Evolutionary conservation across 106 monocot genomes (phyloP).

Genomic region (Apostasia ramifera): DNA sequence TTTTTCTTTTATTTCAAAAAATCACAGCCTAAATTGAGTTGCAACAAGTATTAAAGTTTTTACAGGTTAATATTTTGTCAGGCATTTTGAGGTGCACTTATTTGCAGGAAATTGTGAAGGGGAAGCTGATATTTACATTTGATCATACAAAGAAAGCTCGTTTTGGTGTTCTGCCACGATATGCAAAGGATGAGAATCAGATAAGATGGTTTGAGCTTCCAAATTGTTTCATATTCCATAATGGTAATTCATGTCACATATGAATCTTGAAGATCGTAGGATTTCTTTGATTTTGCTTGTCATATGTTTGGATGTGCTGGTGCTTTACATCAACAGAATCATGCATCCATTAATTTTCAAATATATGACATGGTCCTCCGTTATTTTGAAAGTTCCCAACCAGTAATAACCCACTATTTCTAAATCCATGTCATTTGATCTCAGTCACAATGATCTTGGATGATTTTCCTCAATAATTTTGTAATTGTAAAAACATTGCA

Average conservation of each 20-base stretch:
- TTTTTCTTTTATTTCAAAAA: too few species aligned
- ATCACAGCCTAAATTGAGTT: too few species aligned
- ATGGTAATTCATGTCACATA: constrained; percentile 32
- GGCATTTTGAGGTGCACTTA: background rate
- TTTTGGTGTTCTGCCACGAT: constrained; percentile 82
- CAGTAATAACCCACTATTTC: too few species aligned
- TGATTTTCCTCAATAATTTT: too few species aligned
- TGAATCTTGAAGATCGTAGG: background rate
- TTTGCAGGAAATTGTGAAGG: constrained; percentile 78
- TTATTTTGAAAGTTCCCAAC: too few species aligned
- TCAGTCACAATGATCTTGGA: too few species aligned
- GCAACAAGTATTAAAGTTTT: too few species aligned
- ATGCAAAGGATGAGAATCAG: constrained; percentile 67
- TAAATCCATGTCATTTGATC: too few species aligned
- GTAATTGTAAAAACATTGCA: too few species aligned
- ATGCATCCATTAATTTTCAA: too few species aligned
- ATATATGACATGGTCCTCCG: too few species aligned
- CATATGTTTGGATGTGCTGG: background rate
- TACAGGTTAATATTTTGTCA: background rate
- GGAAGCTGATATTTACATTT: constrained; percentile 60
- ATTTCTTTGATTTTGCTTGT: background rate
- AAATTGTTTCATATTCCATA: constrained; percentile 89
- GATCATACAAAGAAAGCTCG: constrained; percentile 73
- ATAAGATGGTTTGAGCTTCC: constrained; percentile 98
- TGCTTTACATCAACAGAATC: background rate